phyloP scores from a whole-genome alignment of 768 basidiomycete species.

The Exidia glandulosa region DNA sequence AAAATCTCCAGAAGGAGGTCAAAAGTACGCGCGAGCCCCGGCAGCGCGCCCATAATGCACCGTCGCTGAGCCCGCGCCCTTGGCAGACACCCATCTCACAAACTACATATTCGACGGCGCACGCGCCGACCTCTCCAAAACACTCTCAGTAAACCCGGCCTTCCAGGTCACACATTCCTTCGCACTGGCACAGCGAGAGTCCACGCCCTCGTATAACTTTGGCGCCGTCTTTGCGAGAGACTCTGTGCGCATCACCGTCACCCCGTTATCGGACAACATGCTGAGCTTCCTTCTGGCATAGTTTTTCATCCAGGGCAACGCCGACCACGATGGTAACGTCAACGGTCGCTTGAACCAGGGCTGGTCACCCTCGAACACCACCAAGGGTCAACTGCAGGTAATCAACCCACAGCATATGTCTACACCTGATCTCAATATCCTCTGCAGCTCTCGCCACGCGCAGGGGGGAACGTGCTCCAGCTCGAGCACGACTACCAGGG shows the following conservation, averaged over 20 bases:
- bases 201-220: constrained; percentile 85
- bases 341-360: constrained; percentile 83
- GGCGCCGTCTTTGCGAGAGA: constrained; percentile 84
- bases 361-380: constrained; percentile 66
- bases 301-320: constrained; percentile 86
- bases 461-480: constrained; percentile 84
- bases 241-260: constrained; percentile 35
- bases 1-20: constrained; percentile 88
- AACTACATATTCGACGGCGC: constrained; percentile 98
- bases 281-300: constrained; percentile 21
- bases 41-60: not conserved
- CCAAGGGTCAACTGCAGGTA: constrained; percentile 86
- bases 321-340: constrained; percentile 89
- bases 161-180: constrained; percentile 99
- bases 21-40: constrained; percentile 46
- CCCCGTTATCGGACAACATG: not conserved
- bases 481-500: constrained; percentile 92
- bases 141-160: constrained; percentile 82
- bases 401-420: not conserved
- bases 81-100: constrained; percentile 73
- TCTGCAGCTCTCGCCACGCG: constrained; percentile 57
- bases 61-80: not conserved
- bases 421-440: not conserved
- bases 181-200: constrained; percentile 75
- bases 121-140: constrained; percentile 90